Evolutionary conservation across 192 early-diverging fungal genomes (phyloP).

Genomic region (Mortierella antarctica): DNA sequence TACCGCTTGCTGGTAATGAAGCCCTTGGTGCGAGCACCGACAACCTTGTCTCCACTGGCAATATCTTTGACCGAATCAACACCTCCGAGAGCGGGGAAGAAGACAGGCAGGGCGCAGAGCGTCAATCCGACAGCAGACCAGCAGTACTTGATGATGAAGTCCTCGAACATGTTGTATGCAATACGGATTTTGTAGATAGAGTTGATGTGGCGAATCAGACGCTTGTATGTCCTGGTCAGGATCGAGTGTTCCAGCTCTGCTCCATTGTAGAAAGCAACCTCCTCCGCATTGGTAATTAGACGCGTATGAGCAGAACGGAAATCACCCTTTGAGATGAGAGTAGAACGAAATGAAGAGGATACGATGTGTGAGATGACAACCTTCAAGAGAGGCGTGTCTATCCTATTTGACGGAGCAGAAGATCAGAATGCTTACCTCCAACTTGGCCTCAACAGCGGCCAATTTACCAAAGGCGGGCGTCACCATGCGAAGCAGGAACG

Average conservation of each 20-base stretch:
- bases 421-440: slow-evolving; percentile 62
- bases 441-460: slow-evolving; percentile 88
- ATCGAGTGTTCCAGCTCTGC: slow-evolving; percentile 87
- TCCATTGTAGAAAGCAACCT: slow-evolving; percentile 94
- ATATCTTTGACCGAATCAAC: slow-evolving; percentile 48
- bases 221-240: slow-evolving; percentile 78
- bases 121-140: slow-evolving; percentile 94
- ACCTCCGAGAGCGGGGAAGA: slow-evolving; percentile 72
- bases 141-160: slow-evolving; percentile 96
- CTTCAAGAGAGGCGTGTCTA: background rate
- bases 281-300: slow-evolving; percentile 96
- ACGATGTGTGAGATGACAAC: background rate
- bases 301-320: slow-evolving; percentile 94
- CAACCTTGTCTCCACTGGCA: slow-evolving; percentile 53
- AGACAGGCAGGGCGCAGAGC: slow-evolving; percentile 88
- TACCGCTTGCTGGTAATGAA: slow-evolving; percentile 92
- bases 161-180: slow-evolving; percentile 93
- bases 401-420: background rate
- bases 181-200: slow-evolving; percentile 87
- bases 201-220: slow-evolving; percentile 88
- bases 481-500: slow-evolving; percentile 79
- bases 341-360: slow-evolving; percentile 2
- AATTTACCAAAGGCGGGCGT: slow-evolving; percentile 96
- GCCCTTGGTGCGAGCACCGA: slow-evolving; percentile 76
- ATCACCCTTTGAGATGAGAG: slow-evolving; percentile 67